Evolutionary conservation across 257 asterid genomes (phyloP).

Genomic region (Cruciata laevipes): DNA sequence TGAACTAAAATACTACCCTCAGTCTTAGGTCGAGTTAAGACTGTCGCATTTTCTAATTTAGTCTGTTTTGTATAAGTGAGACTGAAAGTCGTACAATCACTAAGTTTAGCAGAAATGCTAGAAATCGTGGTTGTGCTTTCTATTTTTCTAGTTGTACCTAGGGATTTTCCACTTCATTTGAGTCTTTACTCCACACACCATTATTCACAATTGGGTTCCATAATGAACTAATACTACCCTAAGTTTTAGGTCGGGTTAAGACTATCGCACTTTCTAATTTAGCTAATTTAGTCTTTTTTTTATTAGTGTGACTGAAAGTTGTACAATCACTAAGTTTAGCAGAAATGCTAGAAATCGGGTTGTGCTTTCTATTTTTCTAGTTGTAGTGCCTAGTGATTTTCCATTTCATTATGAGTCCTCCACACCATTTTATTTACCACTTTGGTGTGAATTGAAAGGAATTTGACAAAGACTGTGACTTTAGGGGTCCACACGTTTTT

Average conservation of each 20-base stretch:
- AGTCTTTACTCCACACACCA: no score
- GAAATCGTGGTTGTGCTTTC: neutral
- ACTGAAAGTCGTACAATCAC: neutral
- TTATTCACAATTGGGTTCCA: neutral
- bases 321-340: no score
- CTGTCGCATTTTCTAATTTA: no score
- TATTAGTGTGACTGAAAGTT: neutral
- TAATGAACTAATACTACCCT: no score
- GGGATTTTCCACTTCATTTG: neutral
- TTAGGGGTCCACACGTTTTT: slow-evolving; percentile 16
- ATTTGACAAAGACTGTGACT: neutral
- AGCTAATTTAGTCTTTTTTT: no score
- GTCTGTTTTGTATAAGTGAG: no score
- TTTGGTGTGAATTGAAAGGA: neutral
- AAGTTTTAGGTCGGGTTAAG: no score
- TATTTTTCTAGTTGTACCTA: neutral
- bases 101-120: no score
- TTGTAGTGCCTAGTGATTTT: neutral
- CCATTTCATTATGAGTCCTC: neutral
- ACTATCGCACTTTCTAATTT: no score
- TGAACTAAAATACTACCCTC: neutral
- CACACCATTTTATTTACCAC: neutral
- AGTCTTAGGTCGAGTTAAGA: no score
- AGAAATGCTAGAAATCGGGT: neutral
- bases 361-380: neutral